Percentiles rank a stretch among this genome's conserved stretches.
These are phyloP conservation scores for Trichoderma breve DNA, from an alignment of 2,329 filamentous ascomycete genomes.

Conservation along the genomic window DNA sequence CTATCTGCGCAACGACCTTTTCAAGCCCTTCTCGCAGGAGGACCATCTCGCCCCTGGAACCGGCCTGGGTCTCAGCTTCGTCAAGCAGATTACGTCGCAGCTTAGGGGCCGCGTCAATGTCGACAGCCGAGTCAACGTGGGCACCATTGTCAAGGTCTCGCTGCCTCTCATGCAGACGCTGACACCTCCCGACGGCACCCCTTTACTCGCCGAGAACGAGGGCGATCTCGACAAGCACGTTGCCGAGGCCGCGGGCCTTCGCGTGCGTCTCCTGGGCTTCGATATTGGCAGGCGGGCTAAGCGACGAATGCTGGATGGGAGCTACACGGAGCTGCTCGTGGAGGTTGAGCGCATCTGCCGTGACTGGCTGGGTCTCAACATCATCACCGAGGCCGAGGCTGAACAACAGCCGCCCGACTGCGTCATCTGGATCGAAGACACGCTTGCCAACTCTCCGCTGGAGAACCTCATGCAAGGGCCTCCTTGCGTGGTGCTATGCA, in stretches of 20 bases:
- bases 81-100: conserved; percentile 57
- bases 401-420: conserved; percentile 27
- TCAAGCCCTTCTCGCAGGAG: conserved; percentile 65
- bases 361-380: conserved; percentile 35
- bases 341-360: conserved; percentile 27
- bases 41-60: conserved; percentile 58
- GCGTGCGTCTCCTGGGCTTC: conserved; percentile 31
- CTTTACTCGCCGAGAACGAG: conserved; percentile 24
- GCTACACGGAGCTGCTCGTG: not conserved
- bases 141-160: conserved; percentile 37
- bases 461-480: conserved; percentile 15
- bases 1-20: conserved; percentile 59
- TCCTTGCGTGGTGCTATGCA: conserved; percentile 35
- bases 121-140: conserved; percentile 40
- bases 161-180: conserved; percentile 29
- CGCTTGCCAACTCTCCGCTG: not conserved
- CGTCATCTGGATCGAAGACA: conserved; percentile 24
- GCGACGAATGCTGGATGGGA: conserved; percentile 14
- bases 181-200: not conserved
- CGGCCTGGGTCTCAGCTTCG: conserved; percentile 65
- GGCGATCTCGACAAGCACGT: conserved; percentile 31
- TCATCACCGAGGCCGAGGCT: conserved; percentile 24
- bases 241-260: conserved; percentile 31
- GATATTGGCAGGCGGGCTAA: not conserved
- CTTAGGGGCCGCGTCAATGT: conserved; percentile 60